Conservation (phyloP, 2,329 filamentous ascomycete species). For the Fusarium keratoplasticum region DNA sequence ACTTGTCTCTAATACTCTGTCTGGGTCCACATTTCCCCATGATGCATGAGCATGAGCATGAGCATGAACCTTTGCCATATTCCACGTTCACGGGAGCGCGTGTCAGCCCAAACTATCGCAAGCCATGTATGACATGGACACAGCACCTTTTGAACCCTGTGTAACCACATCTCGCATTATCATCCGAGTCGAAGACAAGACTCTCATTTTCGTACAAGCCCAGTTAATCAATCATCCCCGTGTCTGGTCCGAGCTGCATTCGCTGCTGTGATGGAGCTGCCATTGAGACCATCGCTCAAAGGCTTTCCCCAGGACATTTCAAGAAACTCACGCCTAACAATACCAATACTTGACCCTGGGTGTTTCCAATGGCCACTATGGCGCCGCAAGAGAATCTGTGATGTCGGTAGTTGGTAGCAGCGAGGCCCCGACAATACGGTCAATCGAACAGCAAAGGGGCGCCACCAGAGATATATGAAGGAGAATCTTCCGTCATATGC, state of each 20-base stretch:
- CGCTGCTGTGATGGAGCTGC: not conserved
- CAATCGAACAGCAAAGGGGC: too few species aligned
- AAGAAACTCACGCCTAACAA: not conserved
- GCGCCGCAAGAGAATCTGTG: not conserved
- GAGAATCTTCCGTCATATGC: not conserved
- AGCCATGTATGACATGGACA: not conserved
- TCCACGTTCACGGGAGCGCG: not conserved
- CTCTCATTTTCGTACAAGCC: not conserved
- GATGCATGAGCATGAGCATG: not conserved
- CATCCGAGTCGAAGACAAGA: not conserved
- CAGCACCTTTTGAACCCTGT: not conserved
- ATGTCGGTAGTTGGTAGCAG: not conserved
- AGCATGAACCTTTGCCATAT: not conserved
- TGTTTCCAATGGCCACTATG: not conserved
- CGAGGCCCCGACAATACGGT: too few species aligned
- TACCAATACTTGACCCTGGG: not conserved
- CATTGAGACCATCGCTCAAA: not conserved
- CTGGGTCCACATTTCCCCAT: not conserved
- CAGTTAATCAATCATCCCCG: not conserved
- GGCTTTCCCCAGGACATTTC: not conserved
- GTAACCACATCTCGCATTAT: not conserved
- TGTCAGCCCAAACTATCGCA: not conserved
- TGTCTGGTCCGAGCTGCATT: not conserved
- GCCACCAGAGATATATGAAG: not conserved
- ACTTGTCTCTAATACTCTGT: not conserved